Percentiles rank a stretch among this genome's conserved stretches.
phyloP scores from a whole-genome alignment of 1,139 yeast species.

The Casaregolazyma suthepensis region DNA sequence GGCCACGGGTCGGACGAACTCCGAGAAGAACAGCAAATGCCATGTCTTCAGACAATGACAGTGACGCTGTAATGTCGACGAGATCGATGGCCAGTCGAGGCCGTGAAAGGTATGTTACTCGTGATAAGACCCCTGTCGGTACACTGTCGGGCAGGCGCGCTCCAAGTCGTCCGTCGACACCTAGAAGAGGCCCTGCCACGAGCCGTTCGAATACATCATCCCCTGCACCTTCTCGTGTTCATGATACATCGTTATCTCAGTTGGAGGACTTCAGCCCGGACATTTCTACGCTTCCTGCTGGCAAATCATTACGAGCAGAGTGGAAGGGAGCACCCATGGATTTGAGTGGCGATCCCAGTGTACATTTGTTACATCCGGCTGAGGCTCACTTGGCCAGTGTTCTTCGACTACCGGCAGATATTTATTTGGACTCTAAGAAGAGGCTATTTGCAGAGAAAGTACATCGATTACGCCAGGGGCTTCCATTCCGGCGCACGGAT shows the following conservation, averaged over 20 bases:
- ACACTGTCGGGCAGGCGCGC: slow-evolving; percentile 2
- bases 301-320: slow-evolving; percentile 76
- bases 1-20: slow-evolving; percentile 4
- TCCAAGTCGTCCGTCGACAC: slow-evolving; percentile 11
- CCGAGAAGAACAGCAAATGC: slow-evolving; percentile 1
- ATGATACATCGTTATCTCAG: slow-evolving; percentile 36
- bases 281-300: slow-evolving; percentile 53
- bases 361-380: slow-evolving; percentile 75
- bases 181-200: slow-evolving; percentile 13
- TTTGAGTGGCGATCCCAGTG: slow-evolving; percentile 67
- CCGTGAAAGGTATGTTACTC: slow-evolving; percentile 2
- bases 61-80: slow-evolving; percentile 5
- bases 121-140: slow-evolving; percentile 6
- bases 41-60: slow-evolving; percentile 9
- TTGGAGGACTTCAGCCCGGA: slow-evolving; percentile 74
- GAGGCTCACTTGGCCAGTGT: slow-evolving; percentile 83
- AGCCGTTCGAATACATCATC: slow-evolving; percentile 14
- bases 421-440: slow-evolving; percentile 87
- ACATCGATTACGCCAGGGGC: slow-evolving; percentile 60
- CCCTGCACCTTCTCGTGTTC: slow-evolving; percentile 28
- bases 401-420: slow-evolving; percentile 79
- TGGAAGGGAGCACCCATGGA: slow-evolving; percentile 99
- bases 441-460: slow-evolving; percentile 87
- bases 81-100: slow-evolving; percentile 6
- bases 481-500: slow-evolving; percentile 93